Base-by-base conservation (phyloP, 805 yeast species). In the Candida sithepensis region DNA sequence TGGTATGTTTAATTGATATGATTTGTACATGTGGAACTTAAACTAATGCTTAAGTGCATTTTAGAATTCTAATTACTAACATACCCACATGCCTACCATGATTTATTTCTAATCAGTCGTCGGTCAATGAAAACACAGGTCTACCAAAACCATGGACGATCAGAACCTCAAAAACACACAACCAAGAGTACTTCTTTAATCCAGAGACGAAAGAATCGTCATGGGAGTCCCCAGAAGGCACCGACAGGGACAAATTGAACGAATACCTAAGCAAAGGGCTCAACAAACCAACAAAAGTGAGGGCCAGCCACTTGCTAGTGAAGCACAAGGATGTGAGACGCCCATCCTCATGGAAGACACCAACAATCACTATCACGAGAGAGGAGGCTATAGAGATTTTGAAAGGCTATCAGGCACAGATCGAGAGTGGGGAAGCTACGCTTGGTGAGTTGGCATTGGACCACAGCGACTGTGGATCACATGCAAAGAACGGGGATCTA, bases 211-310 rank as follows among this genome's bases (percentile, higher is more conserved):
- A 80, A 41, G 83, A 83, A 61, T 86, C 96, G 0, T 74, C 82
- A 34, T 94, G 99, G 99, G 91, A 84, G 47, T 87, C 96, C 10
- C 99, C 99, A 2, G 78, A 72, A 43, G 96, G 92, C 3, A 81
- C 96, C 2, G 86, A 94, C 56, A 62, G 74, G 14, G 80, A 67
- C 1, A 71, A 73, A 55, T 72, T 92, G 49, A 72, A 77, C 36
- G 69, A 68, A 14, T 88, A 87, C 67, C 67, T 88, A 51, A 69
- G 73, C 39, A 66, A 64, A 49, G 56, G 64, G 42, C 58, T 66
- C 23, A 73, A 72, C 42, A 75, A 73, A 50, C 88, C 88, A 14
- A 78, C 81, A 39, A 82, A 86, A 58, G 83, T 94, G 20, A 78
- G 92, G 50, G 91, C 86, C 16, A 75, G 85, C 44, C 99, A 94